Evolutionary conservation across 805 yeast species (phyloP), one percentile per base, ranked within the genome.

Genomic region (Saturnispora besseyi): DNA sequence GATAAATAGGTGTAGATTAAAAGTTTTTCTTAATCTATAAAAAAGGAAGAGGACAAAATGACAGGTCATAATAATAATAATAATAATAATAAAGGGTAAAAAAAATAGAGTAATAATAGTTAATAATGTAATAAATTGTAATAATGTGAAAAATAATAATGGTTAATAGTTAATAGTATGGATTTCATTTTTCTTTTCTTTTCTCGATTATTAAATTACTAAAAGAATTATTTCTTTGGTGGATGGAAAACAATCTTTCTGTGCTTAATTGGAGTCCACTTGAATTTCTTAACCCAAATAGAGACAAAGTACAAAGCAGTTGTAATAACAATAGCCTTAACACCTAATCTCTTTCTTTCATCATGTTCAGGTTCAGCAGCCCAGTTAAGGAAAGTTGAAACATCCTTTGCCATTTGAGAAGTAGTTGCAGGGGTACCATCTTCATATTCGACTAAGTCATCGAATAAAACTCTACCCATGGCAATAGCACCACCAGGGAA

Each of bases 401-500:
- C 99, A 71, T 93, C 99, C 79, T 93, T 93, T 60, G 99, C 99
- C 98, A 91, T 90, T 77, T 93, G 99, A 51, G 98, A 84, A 56
- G 98, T 85, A 49, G 98, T 82, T 49, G 99, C 98, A 53, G 95
- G 96, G 53, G 99, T 93, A 66, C 99, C 99, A 69, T 93, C 99
- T 70, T 93, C 99, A 73, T 82, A 93, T 77, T 93, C 99, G 57
- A 93, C 99, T 65, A 93, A 78, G 58, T 87, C 99, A 68, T 93
- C 99, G 62, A 90, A 93, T 70, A 93, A 78, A 53, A 91, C 98
- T 76, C 99, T 87, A 67, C 87, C 98, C 99, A 93, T 93, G 61
- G 96, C 99, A 76, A 93, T 91, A 41, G 97, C 79, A 59, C 99
- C 98, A 74, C 98, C 98, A 69, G 99, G 98, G 96, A 93, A 93